Evolutionary conservation across 139 green algal species (phyloP).

Genomic region (Chlamydomonas urium): DNA sequence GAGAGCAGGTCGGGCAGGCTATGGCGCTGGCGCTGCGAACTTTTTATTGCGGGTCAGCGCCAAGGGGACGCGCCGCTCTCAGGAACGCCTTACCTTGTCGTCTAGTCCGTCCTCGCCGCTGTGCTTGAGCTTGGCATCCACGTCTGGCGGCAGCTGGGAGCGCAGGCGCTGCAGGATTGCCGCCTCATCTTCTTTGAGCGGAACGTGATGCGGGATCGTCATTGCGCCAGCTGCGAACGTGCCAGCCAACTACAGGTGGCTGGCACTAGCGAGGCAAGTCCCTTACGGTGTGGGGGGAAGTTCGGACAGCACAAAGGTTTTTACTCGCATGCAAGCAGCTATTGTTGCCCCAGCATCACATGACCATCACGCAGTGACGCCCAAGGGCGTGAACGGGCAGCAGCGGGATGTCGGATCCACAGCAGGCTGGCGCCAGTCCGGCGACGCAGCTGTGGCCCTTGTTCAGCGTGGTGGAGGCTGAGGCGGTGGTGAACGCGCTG

Average conservation of each 20-base stretch:
- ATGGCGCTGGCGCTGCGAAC: neutral
- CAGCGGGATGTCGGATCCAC: too few species aligned
- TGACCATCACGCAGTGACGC: too few species aligned
- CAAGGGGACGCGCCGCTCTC: neutral
- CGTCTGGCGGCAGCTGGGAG: neutral
- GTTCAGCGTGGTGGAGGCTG: slow-evolving; percentile 25
- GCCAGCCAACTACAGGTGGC: neutral
- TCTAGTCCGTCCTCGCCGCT: slow-evolving; percentile 22
- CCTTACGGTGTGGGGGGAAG: neutral
- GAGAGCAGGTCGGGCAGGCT: neutral
- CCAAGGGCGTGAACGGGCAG: too few species aligned
- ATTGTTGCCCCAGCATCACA: too few species aligned
- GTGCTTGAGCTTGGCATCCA: slow-evolving; percentile 10
- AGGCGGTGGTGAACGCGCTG: slow-evolving; percentile 37
- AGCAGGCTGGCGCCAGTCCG: neutral
- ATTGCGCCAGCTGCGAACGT: neutral
- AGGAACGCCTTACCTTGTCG: neutral
- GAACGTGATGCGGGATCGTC: neutral
- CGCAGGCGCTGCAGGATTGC: neutral
- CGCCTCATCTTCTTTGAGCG: neutral
- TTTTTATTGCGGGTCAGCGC: neutral
- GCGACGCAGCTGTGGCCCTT: slow-evolving; percentile 16
- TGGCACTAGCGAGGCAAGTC: neutral
- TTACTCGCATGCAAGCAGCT: neutral
- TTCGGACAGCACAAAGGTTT: neutral